Base-by-base conservation (phyloP, 2,329 filamentous ascomycete genomes). In the Massarina eburnea region DNA sequence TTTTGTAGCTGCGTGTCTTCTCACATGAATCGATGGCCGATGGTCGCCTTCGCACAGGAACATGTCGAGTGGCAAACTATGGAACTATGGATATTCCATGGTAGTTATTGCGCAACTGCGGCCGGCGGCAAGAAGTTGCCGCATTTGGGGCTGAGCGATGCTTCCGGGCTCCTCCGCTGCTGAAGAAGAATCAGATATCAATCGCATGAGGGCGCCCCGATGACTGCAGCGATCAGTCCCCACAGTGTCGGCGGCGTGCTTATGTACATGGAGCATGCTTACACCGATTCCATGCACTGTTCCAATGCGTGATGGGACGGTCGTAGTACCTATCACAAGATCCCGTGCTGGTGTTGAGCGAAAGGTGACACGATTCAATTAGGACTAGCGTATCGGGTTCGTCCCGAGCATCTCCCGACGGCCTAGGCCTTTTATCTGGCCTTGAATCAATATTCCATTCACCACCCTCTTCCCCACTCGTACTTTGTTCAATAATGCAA, bases 91-190 rank as follows among this genome's bases (percentile, higher is more conserved):
- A 30, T 30, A 8, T 14, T 4, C 27, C 9, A 14, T 30, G 9
- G 12, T 14, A 14, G 9, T 14, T 4, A 8, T 39, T 34, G 39
- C 34, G 26, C 36, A 17, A 39, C 15, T 33, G 17, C 4, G 4
- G 20, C 8, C 14, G 34, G 40, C 30, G 14, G 29, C 20, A 14
- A 32, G 15, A 30, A n/a, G 26, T 5, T 26, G 29, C 35, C 15
- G 35, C 35, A 7, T 21, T 29, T n/a, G 37, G 3, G 38, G 38
- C 26, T 12, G 38, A 41, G 18, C 17, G 26, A 21, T 18, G 10
- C 38, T 18, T 29, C 33, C 46, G 46, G 49, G 33, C 44, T 45
- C 40, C 27, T 49, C 37, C 44, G 39, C 39, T 15, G 26, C 32
- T 36, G 14, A 21, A 39, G 18, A 38, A 12, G 29, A 9, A 10